These are phyloP conservation scores for Colletotrichum falcatum DNA, from an alignment of 2,329 filamentous ascomycete genomes.

Conservation along the genomic window DNA sequence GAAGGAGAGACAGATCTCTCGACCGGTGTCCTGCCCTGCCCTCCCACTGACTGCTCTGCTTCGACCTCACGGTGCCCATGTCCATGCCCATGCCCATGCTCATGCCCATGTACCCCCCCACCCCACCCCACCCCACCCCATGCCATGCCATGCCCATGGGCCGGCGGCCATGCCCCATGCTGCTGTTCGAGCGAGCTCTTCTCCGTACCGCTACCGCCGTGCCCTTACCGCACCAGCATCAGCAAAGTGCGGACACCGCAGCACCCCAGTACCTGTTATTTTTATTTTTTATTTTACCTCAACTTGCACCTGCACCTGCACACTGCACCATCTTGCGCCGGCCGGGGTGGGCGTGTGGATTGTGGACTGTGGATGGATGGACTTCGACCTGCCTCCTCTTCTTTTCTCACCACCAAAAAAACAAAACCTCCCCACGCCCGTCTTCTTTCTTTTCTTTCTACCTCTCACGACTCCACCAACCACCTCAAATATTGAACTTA, in stretches of 20 bases:
- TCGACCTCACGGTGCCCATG: constrained; percentile 22
- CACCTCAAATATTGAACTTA: constrained; percentile 46
- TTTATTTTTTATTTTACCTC: background rate
- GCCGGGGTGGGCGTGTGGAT: constrained; percentile 24
- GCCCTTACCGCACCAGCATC: constrained; percentile 16
- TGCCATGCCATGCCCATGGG: constrained; percentile 6
- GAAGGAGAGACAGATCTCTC: background rate
- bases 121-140: background rate
- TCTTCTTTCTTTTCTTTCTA: constrained; percentile 46
- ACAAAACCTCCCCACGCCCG: constrained; percentile 43
- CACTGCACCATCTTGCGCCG: constrained; percentile 32
- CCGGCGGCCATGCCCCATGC: constrained; percentile 15
- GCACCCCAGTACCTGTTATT: constrained; percentile 31
- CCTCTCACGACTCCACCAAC: constrained; percentile 52
- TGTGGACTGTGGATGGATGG: constrained; percentile 34
- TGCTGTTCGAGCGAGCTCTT: constrained; percentile 19
- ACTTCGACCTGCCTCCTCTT: constrained; percentile 42
- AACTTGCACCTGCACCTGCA: constrained; percentile 25
- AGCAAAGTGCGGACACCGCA: constrained; percentile 33
- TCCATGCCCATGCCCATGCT: background rate
- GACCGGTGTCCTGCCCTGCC: background rate
- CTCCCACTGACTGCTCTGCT: constrained; percentile 7
- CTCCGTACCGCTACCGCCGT: constrained; percentile 30
- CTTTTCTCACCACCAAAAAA: constrained; percentile 44
- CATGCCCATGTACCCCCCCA: background rate